Evolutionary conservation across 306 rosid species (phyloP).

Genomic region (Cicer arietinum): DNA sequence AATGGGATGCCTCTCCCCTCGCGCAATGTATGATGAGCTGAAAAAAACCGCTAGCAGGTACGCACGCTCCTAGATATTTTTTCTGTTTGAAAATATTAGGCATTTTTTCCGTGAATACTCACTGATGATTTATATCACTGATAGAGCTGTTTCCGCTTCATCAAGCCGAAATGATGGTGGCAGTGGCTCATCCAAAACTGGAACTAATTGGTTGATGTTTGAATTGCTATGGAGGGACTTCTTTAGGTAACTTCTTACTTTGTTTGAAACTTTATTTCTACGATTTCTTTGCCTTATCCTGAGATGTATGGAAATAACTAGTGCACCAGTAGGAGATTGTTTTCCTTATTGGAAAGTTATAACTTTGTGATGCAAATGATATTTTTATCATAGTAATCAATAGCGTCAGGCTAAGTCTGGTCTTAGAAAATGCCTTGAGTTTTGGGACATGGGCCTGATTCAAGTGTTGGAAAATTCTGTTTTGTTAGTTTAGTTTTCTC

Average conservation of each 20-base stretch:
- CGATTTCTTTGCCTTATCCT: background rate
- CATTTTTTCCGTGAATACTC: conserved; percentile 32
- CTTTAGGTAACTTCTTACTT: conserved; percentile 72
- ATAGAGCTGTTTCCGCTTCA: conserved; percentile 64
- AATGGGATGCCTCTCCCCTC: conserved; percentile 96
- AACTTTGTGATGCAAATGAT: background rate
- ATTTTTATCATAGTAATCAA: background rate
- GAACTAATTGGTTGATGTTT: conserved; percentile 88
- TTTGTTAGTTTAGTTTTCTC: background rate
- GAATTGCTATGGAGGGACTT: conserved; percentile 98
- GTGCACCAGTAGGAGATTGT: background rate
- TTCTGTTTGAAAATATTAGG: conserved; percentile 26
- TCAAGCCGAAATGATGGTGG: conserved; percentile 63
- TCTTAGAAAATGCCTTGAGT: background rate
- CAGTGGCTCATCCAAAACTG: conserved; percentile 55
- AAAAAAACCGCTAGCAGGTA: conserved; percentile 81
- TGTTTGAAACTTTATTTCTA: conserved; percentile 12
- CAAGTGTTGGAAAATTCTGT: background rate
- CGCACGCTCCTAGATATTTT: conserved; percentile 26
- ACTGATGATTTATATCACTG: conserved; percentile 34
- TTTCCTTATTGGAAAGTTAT: conserved; percentile 15
- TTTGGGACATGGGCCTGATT: background rate
- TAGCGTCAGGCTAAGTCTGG: background rate
- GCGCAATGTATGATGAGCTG: conserved; percentile 80
- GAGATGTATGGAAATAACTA: conserved; percentile 15